Evolutionary conservation across 2,329 filamentous ascomycete species (phyloP), one percentile per base, ranked within the genome.

Genomic region (Colletotrichum sp.): DNA sequence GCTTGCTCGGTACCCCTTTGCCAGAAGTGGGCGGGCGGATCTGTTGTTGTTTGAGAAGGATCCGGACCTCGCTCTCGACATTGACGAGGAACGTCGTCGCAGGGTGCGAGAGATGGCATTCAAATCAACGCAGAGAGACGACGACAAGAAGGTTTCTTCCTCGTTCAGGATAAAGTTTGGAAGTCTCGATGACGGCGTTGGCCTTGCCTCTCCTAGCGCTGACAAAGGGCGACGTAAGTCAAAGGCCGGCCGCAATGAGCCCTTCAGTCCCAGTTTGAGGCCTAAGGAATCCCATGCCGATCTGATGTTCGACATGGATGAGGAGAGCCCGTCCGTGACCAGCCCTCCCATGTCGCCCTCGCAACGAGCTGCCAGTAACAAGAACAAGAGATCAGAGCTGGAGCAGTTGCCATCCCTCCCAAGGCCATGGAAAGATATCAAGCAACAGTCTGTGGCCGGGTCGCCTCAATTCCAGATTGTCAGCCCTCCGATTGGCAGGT

Each of bases 231-330:
- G 88, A 68, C 84, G 84, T 66, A 90, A 86, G 72, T 85, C 85
- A 2, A 90, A 87, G 70, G 78, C 78, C 8, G 79, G 79, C 24
- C 85, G 82, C 16, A 92, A 91, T 75, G 90, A 91, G 74, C 86
- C 88, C 0, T 87, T 90, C 66, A 94, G 91, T 70, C 95, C 95
- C 1, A 87, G 85, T 21, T 86, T 97, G 58, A 92, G 90, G 69
- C 88, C 93, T 2, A 95, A 91, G 78, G 88, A 88, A 24, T 96
- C 93, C 1, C 86, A 89, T 2, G 88, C 88, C 47, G 96, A 98
- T 77, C 88, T 98, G 69, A 98, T 98, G 82, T 98, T 98, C 80
- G 92, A 95, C 76, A 98, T 98, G 95, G 96, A 98, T 72, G 95
- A 97, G 47, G 95, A 95, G 57, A 88, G 88, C 12, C 76, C 78